These are phyloP conservation scores for Jatropha multifida DNA, from an alignment of 441 rosid genomes.

Conservation along the genomic window DNA sequence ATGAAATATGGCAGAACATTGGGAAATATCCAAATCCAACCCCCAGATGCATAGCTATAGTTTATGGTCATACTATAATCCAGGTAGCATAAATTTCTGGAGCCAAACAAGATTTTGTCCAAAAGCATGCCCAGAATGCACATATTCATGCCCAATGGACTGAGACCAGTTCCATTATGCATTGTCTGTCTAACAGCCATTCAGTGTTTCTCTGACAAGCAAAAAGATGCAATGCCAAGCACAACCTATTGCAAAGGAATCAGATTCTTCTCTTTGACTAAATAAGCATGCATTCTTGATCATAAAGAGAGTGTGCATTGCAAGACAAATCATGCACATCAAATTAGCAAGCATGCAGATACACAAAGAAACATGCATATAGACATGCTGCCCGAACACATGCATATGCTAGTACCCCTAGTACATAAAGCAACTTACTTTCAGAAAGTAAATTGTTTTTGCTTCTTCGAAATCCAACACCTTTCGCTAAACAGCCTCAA, in stretches of 20 bases:
- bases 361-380: neutral
- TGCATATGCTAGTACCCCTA: neutral
- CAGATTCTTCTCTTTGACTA: neutral
- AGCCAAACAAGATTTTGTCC: neutral
- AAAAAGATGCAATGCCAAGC: neutral
- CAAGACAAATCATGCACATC: neutral
- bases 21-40: neutral
- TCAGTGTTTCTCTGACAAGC: neutral
- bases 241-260: neutral
- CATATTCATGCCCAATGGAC: neutral
- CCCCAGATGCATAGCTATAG: neutral
- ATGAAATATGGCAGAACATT: neutral
- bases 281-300: neutral
- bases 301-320: neutral
- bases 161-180: neutral
- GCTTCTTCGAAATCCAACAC: conserved; percentile 1
- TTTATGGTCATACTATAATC: neutral
- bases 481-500: conserved; percentile 29
- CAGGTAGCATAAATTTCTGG: neutral
- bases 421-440: conserved; percentile 16
- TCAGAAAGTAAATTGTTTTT: neutral
- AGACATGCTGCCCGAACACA: neutral
- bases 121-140: neutral
- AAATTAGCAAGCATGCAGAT: neutral
- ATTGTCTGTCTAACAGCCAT: neutral